Percentiles rank a stretch among this genome's conserved stretches.
phyloP scores from a whole-genome alignment of 306 rosid species.

The Corylus avellana region DNA sequence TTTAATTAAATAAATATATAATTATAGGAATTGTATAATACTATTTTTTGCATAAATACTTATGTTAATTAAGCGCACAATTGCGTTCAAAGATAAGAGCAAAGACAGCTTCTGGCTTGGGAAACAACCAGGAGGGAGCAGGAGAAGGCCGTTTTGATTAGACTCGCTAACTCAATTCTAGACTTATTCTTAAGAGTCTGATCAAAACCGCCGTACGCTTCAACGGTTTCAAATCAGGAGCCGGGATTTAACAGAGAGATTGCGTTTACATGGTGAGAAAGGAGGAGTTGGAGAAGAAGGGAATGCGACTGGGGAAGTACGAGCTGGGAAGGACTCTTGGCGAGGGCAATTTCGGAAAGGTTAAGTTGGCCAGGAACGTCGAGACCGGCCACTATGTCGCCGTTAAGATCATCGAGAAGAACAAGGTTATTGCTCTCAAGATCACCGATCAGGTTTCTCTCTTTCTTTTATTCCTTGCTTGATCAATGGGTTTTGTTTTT shows the following conservation, averaged over 20 bases:
- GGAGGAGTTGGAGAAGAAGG: slow-evolving; percentile 20
- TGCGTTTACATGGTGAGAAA: slow-evolving; percentile 16
- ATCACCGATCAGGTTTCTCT: slow-evolving; percentile 64
- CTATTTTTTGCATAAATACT: too few species aligned
- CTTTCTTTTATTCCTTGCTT: not conserved
- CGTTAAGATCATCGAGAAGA: slow-evolving; percentile 77
- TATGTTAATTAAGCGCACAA: too few species aligned
- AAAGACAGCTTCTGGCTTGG: too few species aligned
- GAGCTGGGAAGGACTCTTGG: slow-evolving; percentile 78
- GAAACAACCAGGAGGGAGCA: too few species aligned
- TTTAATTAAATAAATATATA: too few species aligned
- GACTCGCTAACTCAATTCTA: too few species aligned
- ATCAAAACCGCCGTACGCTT: too few species aligned
- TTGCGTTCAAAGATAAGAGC: too few species aligned
- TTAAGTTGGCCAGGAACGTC: slow-evolving; percentile 62
- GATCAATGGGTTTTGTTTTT: not conserved
- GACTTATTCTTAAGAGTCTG: too few species aligned
- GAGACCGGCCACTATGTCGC: slow-evolving; percentile 64
- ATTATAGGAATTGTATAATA: too few species aligned
- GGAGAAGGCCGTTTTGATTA: too few species aligned
- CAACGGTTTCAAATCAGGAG: too few species aligned
- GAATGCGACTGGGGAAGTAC: slow-evolving; percentile 71
- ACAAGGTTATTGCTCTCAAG: slow-evolving; percentile 55
- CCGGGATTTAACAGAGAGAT: not conserved
- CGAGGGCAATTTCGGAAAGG: slow-evolving; percentile 91